phyloP scores from a whole-genome alignment of 139 green algal species.

The Coelastrella sp. region DNA sequence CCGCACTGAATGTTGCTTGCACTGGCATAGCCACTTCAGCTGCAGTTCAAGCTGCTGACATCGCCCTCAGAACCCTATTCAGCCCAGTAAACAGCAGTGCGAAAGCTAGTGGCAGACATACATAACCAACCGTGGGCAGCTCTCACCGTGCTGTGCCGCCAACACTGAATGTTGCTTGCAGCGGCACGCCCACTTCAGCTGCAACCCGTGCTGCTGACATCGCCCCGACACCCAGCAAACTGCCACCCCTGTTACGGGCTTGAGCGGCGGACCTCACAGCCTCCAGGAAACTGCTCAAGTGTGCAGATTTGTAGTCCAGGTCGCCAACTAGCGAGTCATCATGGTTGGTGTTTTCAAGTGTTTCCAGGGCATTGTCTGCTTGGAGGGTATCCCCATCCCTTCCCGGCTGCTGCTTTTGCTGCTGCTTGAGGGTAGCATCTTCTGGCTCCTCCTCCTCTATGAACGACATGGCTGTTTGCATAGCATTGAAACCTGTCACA shows the following conservation, averaged over 20 bases:
- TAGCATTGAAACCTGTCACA: background rate
- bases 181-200: background rate
- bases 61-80: background rate
- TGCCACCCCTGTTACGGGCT: background rate
- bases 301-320: background rate
- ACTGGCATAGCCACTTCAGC: too few relatives aligned
- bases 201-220: background rate
- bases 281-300: constrained; percentile 17
- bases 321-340: background rate
- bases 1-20: too few relatives aligned
- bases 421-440: background rate
- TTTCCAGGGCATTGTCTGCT: background rate
- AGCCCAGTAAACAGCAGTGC: background rate
- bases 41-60: too few relatives aligned
- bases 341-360: background rate
- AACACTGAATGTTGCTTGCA: constrained; percentile 25
- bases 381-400: too few relatives aligned
- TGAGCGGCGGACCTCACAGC: constrained; percentile 6
- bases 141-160: background rate
- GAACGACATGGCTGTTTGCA: background rate
- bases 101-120: background rate
- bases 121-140: background rate
- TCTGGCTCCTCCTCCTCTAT: background rate
- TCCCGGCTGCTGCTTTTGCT: background rate
- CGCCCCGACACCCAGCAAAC: background rate